Percentiles rank a stretch among this genome's conserved stretches.
Evolutionary conservation across 768 basidiomycete genomes (phyloP).

Genomic region (Kondoa malvinella): DNA sequence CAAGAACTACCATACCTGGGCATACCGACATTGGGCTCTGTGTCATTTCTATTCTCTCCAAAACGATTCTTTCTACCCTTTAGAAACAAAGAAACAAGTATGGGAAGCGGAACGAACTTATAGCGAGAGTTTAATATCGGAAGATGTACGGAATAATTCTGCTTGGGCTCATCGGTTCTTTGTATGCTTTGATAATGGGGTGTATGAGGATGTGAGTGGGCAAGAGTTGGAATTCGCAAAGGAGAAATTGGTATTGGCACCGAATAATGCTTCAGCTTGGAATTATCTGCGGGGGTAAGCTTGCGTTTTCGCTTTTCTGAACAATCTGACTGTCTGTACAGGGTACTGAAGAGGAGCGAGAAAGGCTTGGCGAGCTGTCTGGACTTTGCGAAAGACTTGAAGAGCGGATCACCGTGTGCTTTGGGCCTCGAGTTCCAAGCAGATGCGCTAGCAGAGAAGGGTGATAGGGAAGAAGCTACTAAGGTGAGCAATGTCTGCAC

Average conservation of each 20-base stretch:
- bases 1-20: constrained; percentile 99
- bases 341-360: constrained; percentile 13
- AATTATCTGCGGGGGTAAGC: constrained; percentile 65
- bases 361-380: constrained; percentile 2
- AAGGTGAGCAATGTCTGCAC: neutral
- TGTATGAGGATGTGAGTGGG: constrained; percentile 42
- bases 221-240: constrained; percentile 72
- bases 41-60: constrained; percentile 45
- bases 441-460: constrained; percentile 11
- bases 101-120: constrained; percentile 64
- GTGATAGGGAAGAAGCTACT: neutral
- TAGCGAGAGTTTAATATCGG: constrained; percentile 48
- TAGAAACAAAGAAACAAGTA: constrained; percentile 9
- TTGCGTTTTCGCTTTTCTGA: neutral
- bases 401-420: neutral
- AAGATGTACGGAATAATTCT: constrained; percentile 84
- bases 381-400: constrained; percentile 3
- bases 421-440: constrained; percentile 14
- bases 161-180: constrained; percentile 96
- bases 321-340: constrained; percentile 4
- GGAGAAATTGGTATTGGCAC: constrained; percentile 61
- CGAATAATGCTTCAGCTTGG: constrained; percentile 91
- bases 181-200: constrained; percentile 54
- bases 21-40: constrained; percentile 86
- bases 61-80: neutral